Evolutionary conservation across 2,329 filamentous ascomycete genomes (phyloP).

Genomic region (Hysterium pulicare): DNA sequence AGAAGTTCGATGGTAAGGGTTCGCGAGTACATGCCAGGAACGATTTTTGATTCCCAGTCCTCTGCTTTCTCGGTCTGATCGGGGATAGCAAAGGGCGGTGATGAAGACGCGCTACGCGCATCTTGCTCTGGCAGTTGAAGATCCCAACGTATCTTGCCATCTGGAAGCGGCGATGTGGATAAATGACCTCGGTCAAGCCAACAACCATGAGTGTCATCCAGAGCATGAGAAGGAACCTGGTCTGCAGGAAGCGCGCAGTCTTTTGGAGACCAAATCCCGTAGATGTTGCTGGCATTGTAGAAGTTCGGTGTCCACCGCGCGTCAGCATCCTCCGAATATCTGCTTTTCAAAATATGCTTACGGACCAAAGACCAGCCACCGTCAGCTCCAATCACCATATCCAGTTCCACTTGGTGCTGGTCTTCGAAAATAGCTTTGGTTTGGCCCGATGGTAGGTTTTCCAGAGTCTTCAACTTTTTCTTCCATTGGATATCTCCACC

Average conservation of each 20-base stretch:
- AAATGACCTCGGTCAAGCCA: not conserved
- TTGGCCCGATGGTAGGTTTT: not conserved
- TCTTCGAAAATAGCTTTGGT: not conserved
- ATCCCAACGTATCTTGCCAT: not conserved
- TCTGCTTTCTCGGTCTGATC: not conserved
- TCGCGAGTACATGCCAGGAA: not conserved
- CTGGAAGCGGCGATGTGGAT: slow-evolving; percentile 1
- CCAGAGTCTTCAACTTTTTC: not conserved
- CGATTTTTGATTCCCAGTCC: not conserved
- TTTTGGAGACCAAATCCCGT: not conserved
- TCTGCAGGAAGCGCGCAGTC: not conserved
- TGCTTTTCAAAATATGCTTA: not conserved
- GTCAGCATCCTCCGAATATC: not conserved
- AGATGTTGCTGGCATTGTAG: not conserved
- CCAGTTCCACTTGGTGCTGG: not conserved
- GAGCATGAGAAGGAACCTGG: not conserved
- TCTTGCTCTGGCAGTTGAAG: not conserved
- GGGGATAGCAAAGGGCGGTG: not conserved
- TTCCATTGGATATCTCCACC: slow-evolving; percentile 2
- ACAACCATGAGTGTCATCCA: not conserved
- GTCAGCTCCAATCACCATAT: not conserved
- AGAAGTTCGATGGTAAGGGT: not conserved
- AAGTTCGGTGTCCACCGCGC: not conserved
- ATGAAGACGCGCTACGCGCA: not conserved
- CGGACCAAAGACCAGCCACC: slow-evolving; percentile 1